Evolutionary conservation across 2,329 filamentous ascomycete genomes (phyloP).

Genomic region (Talaromyces sp.): DNA sequence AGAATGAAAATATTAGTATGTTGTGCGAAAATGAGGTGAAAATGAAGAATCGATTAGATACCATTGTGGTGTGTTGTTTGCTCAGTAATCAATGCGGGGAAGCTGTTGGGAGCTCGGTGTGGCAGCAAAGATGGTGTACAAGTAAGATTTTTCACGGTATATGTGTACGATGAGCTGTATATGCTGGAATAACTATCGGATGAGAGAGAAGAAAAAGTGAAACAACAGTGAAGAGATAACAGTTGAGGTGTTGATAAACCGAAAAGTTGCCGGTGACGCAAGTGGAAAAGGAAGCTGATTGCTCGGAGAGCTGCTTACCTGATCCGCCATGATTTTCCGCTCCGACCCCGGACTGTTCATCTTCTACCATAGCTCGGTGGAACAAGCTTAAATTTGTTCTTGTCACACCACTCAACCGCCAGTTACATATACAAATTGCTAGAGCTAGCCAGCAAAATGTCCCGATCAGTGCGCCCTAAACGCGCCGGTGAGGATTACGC

Average conservation of each 20-base stretch:
- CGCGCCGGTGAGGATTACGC: conserved; percentile 79
- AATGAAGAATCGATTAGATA: not conserved
- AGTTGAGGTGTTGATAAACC: not conserved
- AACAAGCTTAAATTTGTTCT: conserved; percentile 1
- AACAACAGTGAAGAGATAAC: not conserved
- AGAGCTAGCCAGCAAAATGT: conserved; percentile 42
- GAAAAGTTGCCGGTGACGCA: conserved; percentile 6
- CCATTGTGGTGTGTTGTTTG: conserved; percentile 13
- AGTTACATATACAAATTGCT: not conserved
- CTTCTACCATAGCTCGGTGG: conserved; percentile 3
- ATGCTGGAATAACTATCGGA: not conserved
- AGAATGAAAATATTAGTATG: conserved; percentile 12
- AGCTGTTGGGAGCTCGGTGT: not conserved
- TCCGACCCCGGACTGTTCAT: conserved; percentile 35
- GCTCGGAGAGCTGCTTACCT: conserved; percentile 14
- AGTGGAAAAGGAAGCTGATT: not conserved
- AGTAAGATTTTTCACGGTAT: too few species aligned
- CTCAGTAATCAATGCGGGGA: conserved; percentile 12
- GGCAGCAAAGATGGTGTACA: not conserved
- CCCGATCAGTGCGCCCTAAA: conserved; percentile 73
- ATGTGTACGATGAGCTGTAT: not conserved
- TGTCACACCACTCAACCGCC: not conserved
- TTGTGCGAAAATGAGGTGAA: not conserved
- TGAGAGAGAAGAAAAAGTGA: not conserved
- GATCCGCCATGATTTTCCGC: conserved; percentile 41